Evolutionary conservation across 176 grass and related monocot genomes (phyloP).

Genomic region (Triticum monococcum): DNA sequence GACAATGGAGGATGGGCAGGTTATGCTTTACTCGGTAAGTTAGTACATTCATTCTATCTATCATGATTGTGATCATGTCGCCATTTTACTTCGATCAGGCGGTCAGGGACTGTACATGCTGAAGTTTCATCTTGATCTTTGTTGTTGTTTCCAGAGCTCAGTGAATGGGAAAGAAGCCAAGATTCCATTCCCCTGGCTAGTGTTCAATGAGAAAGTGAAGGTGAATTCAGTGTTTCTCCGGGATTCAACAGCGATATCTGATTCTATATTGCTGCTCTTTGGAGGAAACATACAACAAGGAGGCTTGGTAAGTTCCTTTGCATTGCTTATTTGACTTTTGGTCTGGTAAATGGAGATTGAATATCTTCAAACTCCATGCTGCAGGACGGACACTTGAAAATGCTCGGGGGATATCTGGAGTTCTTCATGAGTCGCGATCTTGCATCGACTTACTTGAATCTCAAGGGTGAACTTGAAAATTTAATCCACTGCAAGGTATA

Average conservation of each 20-base stretch:
- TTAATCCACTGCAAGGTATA: constrained; percentile 82
- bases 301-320: constrained; percentile 62
- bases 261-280: constrained; percentile 86
- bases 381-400: constrained; percentile 96
- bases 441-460: constrained; percentile 75
- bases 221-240: constrained; percentile 96
- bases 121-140: constrained; percentile 4
- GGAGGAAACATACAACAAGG: constrained; percentile 76
- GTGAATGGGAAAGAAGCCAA: constrained; percentile 86
- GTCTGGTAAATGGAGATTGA: background rate
- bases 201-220: constrained; percentile 99
- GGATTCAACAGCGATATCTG: constrained; percentile 89
- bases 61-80: constrained; percentile 11
- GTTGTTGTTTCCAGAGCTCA: constrained; percentile 82
- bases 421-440: constrained; percentile 96
- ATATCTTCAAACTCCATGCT: constrained; percentile 15
- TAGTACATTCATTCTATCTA: constrained; percentile 4
- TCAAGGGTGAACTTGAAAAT: constrained; percentile 82
- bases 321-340: constrained; percentile 7
- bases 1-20: constrained; percentile 97
- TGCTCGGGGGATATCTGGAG: constrained; percentile 95
- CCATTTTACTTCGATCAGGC: background rate
- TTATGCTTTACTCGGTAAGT: constrained; percentile 98
- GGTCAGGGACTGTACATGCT: background rate
- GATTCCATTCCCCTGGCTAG: constrained; percentile 96